phyloP scores from a whole-genome alignment of 2,329 filamentous ascomycete species.

The Myotisia sp. region DNA sequence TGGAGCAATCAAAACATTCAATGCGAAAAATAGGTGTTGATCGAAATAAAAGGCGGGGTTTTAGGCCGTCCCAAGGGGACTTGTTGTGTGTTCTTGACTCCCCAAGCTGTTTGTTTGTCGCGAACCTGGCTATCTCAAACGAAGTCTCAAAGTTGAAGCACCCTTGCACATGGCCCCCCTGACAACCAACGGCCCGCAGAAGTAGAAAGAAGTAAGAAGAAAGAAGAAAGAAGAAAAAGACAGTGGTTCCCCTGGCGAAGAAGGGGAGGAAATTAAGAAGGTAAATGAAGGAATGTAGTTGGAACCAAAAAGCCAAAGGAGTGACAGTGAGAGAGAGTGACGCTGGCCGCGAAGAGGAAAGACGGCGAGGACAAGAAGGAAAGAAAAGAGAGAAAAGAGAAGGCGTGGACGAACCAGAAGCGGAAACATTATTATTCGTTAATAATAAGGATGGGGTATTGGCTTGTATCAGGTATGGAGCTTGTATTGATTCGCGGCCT shows the following conservation, averaged over 20 bases:
- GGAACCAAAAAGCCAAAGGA: slow-evolving; percentile 7
- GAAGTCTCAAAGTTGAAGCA: too few relatives aligned
- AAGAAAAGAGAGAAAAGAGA: slow-evolving; percentile 10
- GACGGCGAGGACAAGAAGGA: slow-evolving; percentile 9
- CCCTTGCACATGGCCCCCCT: too few relatives aligned
- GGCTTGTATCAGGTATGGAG: too few relatives aligned
- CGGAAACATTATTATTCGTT: background rate
- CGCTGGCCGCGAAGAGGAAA: slow-evolving; percentile 3
- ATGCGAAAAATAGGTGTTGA: too few relatives aligned
- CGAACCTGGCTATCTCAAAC: too few relatives aligned
- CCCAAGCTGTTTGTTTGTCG: too few relatives aligned
- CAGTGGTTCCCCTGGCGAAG: background rate
- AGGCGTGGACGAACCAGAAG: slow-evolving; percentile 6
- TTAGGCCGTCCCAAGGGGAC: too few relatives aligned
- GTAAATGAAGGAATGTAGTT: slow-evolving; percentile 4
- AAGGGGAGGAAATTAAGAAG: slow-evolving; percentile 13
- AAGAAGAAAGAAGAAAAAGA: slow-evolving; percentile 3
- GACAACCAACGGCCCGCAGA: too few relatives aligned
- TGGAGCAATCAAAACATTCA: too few relatives aligned
- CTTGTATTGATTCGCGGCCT: too few relatives aligned
- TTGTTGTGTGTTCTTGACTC: too few relatives aligned
- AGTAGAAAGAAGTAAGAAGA: slow-evolving; percentile 5
- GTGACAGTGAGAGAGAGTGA: slow-evolving; percentile 6
- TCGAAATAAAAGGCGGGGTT: too few relatives aligned
- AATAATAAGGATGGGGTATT: background rate